Evolutionary conservation across 768 basidiomycete species (phyloP).

Genomic region (Boletus eberwhitei): DNA sequence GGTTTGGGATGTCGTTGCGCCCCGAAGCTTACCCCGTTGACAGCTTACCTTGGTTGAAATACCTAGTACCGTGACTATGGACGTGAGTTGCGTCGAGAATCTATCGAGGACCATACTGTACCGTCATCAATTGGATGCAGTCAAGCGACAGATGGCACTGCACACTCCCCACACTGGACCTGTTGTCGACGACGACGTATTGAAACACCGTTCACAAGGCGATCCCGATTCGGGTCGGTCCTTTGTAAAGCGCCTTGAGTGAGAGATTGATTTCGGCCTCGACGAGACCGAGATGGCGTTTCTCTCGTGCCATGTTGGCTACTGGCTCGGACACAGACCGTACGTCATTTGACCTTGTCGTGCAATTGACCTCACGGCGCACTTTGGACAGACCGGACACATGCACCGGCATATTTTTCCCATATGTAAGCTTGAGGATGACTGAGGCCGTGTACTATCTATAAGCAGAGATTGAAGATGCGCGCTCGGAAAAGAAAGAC

Average conservation of each 20-base stretch:
- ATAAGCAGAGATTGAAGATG: neutral
- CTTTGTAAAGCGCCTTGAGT: conserved; percentile 51
- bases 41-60: conserved; percentile 32
- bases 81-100: conserved; percentile 49
- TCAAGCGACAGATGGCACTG: conserved; percentile 42
- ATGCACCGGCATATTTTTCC: conserved; percentile 12
- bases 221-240: too few species aligned
- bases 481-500: conserved; percentile 34
- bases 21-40: conserved; percentile 36
- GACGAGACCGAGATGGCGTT: conserved; percentile 53
- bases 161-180: neutral
- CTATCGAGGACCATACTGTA: too few species aligned
- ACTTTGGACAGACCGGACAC: conserved; percentile 34
- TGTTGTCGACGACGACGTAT: neutral
- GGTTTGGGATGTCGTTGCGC: conserved; percentile 22
- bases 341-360: conserved; percentile 4
- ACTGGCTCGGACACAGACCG: conserved; percentile 57
- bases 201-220: neutral
- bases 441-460: conserved; percentile 17
- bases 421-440: conserved; percentile 19
- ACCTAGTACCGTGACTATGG: conserved; percentile 64
- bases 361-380: neutral
- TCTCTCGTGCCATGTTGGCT: conserved; percentile 54
- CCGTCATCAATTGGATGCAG: conserved; percentile 42
- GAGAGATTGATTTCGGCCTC: conserved; percentile 45